phyloP scores from a whole-genome alignment of 177 flowering plant genomes.

The Vitis hybrid region DNA sequence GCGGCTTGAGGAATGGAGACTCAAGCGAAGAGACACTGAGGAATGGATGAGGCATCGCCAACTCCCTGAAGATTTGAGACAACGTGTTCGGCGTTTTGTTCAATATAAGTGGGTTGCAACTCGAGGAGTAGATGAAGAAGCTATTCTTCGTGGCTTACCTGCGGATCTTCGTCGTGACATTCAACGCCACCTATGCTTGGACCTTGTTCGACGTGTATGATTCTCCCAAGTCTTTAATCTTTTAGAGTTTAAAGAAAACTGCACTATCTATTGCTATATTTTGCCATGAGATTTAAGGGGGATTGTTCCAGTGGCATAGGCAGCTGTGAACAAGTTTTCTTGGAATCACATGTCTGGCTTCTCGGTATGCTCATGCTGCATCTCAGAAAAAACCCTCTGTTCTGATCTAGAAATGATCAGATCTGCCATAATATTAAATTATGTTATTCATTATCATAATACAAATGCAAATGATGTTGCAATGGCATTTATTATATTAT shows the following conservation, averaged over 20 bases:
- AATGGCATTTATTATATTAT: too few species aligned
- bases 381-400: too few species aligned
- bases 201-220: slow-evolving; percentile 90
- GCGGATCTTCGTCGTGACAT: slow-evolving; percentile 90
- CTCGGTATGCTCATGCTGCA: too few species aligned
- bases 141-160: slow-evolving; percentile 68
- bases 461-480: too few species aligned
- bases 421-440: too few species aligned
- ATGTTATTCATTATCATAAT: too few species aligned
- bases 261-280: not conserved
- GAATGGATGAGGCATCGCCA: slow-evolving; percentile 98
- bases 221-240: slow-evolving; percentile 6
- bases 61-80: slow-evolving; percentile 70
- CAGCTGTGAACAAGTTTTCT: too few species aligned
- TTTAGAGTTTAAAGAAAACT: not conserved
- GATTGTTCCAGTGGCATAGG: too few species aligned
- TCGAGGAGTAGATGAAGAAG: slow-evolving; percentile 88
- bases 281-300: not conserved
- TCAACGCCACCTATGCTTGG: slow-evolving; percentile 88
- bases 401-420: too few species aligned
- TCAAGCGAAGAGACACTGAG: slow-evolving; percentile 87
- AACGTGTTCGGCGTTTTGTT: slow-evolving; percentile 77
- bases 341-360: too few species aligned
- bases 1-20: slow-evolving; percentile 95
- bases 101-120: slow-evolving; percentile 97